These are phyloP conservation scores for Hymenoscyphus fructigenus DNA, from an alignment of 2,329 filamentous ascomycete species.

Conservation along the genomic window DNA sequence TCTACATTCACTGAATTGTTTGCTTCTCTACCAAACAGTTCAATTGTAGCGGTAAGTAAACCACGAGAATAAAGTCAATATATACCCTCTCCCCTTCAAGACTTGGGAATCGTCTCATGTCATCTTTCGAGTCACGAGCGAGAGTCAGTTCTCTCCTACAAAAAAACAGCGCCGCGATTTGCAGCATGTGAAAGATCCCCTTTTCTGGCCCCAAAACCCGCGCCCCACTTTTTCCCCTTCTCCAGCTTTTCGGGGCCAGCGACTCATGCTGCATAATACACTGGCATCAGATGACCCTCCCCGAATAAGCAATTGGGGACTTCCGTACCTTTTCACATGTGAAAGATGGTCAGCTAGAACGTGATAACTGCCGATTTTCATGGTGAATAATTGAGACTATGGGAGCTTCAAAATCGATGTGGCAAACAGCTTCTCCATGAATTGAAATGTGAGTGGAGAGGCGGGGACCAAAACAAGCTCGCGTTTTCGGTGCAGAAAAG, in stretches of 20 bases:
- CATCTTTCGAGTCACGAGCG: neutral
- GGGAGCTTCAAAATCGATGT: neutral
- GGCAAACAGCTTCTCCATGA: no score
- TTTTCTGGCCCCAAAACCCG: neutral
- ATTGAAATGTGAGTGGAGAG: no score
- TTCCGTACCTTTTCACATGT: neutral
- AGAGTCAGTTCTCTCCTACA: neutral
- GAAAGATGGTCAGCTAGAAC: neutral
- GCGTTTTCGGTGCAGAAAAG: no score
- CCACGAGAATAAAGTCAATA: neutral
- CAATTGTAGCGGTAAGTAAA: neutral
- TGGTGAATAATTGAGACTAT: neutral
- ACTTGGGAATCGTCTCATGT: neutral
- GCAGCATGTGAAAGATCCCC: constrained; percentile 2
- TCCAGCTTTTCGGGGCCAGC: constrained; percentile 3
- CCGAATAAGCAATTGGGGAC: neutral
- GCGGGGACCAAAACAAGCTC: no score
- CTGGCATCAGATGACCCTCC: neutral
- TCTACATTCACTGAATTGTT: neutral
- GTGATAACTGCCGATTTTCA: neutral
- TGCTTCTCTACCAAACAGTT: neutral
- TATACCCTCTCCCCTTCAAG: neutral
- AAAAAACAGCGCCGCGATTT: neutral
- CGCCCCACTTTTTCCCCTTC: neutral
- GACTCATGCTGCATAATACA: constrained; percentile 2